phyloP scores from a whole-genome alignment of 2,329 filamentous ascomycete genomes.

The Zymoseptoria tritici region DNA sequence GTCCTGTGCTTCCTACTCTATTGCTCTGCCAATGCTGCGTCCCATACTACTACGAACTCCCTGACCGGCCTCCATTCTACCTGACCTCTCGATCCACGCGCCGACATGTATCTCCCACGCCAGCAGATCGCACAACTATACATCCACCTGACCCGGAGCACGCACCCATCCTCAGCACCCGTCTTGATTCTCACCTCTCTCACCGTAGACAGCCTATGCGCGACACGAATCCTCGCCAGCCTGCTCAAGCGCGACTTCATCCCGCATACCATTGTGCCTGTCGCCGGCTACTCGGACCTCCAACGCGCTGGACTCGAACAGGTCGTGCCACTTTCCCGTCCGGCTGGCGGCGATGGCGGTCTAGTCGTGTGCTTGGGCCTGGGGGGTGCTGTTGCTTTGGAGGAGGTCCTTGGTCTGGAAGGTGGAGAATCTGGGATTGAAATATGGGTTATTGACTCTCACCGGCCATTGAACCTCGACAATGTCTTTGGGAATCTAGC shows the following conservation, averaged over 20 bases:
- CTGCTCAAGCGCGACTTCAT: slow-evolving; percentile 98
- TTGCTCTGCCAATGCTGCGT: background rate
- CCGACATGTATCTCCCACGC: slow-evolving; percentile 84
- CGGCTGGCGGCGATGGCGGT: slow-evolving; percentile 74
- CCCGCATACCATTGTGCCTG: slow-evolving; percentile 91
- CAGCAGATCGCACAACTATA: slow-evolving; percentile 86
- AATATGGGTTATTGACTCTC: slow-evolving; percentile 87
- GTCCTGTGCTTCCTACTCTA: background rate
- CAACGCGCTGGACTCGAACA: slow-evolving; percentile 70
- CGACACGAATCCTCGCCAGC: slow-evolving; percentile 84
- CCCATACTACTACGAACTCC: background rate
- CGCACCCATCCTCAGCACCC: slow-evolving; percentile 83
- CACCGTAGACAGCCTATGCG: slow-evolving; percentile 91
- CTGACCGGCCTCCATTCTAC: background rate
- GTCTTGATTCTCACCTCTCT: slow-evolving; percentile 88
- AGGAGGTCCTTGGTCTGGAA: slow-evolving; percentile 68
- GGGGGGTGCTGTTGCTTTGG: slow-evolving; percentile 83
- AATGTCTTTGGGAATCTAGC: slow-evolving; percentile 66
- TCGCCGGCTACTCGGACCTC: slow-evolving; percentile 86
- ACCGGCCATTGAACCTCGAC: slow-evolving; percentile 87
- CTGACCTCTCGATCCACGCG: background rate
- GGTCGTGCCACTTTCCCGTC: slow-evolving; percentile 78
- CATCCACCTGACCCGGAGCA: slow-evolving; percentile 73
- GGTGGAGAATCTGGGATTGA: slow-evolving; percentile 68
- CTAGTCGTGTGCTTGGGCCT: slow-evolving; percentile 89